These are phyloP conservation scores for Rhynchosporium agropyri DNA, from an alignment of 2,329 filamentous ascomycete genomes.

Conservation along the genomic window DNA sequence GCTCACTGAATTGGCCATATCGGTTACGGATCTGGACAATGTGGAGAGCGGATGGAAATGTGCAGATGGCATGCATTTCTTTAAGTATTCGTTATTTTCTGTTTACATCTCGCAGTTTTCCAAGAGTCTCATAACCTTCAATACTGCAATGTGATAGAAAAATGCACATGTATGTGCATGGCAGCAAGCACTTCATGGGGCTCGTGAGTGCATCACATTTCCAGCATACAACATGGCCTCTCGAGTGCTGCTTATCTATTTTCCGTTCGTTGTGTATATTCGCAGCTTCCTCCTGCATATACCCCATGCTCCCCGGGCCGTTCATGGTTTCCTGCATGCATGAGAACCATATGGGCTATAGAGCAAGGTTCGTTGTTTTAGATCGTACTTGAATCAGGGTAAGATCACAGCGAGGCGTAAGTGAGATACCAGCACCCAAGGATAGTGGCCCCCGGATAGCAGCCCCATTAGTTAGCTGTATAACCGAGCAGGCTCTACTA, in stretches of 20 bases:
- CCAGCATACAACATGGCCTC: not conserved
- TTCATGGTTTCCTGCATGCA: not conserved
- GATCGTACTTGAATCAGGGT: not conserved
- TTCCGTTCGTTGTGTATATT: not conserved
- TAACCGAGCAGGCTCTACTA: constrained; percentile 14
- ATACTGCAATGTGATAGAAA: not conserved
- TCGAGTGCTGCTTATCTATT: not conserved
- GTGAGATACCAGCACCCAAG: not conserved
- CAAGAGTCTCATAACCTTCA: not conserved
- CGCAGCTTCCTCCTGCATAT: not conserved
- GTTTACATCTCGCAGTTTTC: not conserved
- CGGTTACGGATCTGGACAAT: not conserved
- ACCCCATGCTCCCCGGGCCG: constrained; percentile 2
- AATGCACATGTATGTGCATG: not conserved
- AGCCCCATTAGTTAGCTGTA: constrained; percentile 5
- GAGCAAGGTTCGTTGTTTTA: not conserved
- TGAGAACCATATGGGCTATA: not conserved
- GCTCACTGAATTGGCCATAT: not conserved
- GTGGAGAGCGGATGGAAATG: not conserved
- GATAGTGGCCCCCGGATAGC: not conserved
- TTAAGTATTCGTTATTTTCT: constrained; percentile 2
- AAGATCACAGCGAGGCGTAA: not conserved
- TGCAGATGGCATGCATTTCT: not conserved
- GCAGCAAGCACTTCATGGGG: not conserved
- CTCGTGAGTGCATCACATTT: not conserved